Evolutionary conservation across 129 eudicot genomes (phyloP).

Genomic region (Mikania micrantha): DNA sequence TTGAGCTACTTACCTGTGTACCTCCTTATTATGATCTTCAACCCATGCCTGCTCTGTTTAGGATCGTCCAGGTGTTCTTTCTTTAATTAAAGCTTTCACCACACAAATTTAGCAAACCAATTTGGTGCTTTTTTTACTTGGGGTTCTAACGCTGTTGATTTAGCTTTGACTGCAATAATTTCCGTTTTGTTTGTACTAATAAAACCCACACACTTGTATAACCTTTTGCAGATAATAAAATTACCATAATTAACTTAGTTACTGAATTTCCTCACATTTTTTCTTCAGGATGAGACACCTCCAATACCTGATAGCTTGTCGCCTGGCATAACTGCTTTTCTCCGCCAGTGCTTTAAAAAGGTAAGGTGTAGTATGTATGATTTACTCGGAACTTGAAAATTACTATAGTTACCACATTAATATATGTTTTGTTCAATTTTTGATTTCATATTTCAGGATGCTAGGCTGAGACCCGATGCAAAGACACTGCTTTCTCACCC

Average conservation of each 20-base stretch:
- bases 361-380: conserved; percentile 32
- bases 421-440: conserved; percentile 17
- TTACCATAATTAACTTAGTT: not conserved
- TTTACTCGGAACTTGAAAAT: conserved; percentile 5
- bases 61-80: conserved; percentile 72
- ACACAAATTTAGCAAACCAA: not conserved
- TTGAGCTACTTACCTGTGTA: conserved; percentile 92
- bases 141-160: not conserved
- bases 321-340: conserved; percentile 84
- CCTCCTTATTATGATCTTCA: conserved; percentile 98
- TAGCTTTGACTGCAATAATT: not conserved
- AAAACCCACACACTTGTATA: not conserved
- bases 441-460: conserved; percentile 59
- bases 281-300: conserved; percentile 87
- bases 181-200: conserved; percentile 4
- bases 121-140: not conserved
- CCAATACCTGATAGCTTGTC: conserved; percentile 95
- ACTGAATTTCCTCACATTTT: conserved; percentile 15
- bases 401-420: not conserved
- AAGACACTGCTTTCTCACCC: conserved; percentile 93
- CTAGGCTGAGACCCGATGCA: conserved; percentile 96
- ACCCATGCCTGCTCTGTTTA: conserved; percentile 98
- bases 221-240: conserved; percentile 1
- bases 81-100: not conserved
- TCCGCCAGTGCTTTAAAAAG: conserved; percentile 93